Evolutionary conservation across 805 yeast genomes (phyloP).

Genomic region (Ogataea minuta): DNA sequence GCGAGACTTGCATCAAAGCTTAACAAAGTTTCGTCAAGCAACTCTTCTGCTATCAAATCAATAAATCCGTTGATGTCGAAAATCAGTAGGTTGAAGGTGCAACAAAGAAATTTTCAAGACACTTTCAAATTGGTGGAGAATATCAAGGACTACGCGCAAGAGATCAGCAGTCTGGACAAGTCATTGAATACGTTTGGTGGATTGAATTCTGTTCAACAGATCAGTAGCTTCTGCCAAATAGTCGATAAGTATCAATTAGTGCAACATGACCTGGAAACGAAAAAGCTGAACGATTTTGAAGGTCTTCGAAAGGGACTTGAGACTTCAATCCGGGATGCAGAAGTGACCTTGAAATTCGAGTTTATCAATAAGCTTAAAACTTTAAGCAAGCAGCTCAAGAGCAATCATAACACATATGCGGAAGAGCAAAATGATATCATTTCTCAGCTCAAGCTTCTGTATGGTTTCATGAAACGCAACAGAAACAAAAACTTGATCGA

Average conservation of each 20-base stretch:
- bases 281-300: conserved; percentile 49
- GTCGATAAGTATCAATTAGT: conserved; percentile 36
- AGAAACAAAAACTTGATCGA: conserved; percentile 32
- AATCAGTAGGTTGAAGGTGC: conserved; percentile 53
- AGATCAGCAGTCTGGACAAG: conserved; percentile 34
- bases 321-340: conserved; percentile 55
- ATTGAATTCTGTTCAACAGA: conserved; percentile 36
- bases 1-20: conserved; percentile 54
- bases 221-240: conserved; percentile 38
- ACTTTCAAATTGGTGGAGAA: conserved; percentile 47
- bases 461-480: conserved; percentile 42
- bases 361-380: conserved; percentile 44
- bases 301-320: conserved; percentile 66
- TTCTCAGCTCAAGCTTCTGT: conserved; percentile 40
- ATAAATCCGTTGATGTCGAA: conserved; percentile 71
- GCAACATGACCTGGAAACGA: conserved; percentile 13
- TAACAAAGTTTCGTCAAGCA: conserved; percentile 47
- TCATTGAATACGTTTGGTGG: conserved; percentile 30
- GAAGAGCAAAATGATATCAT: conserved; percentile 35
- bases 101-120: conserved; percentile 56
- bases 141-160: conserved; percentile 47
- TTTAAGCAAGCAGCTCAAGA: conserved; percentile 40
- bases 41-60: conserved; percentile 56
- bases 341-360: conserved; percentile 48
- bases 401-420: conserved; percentile 31